These are phyloP conservation scores for Aspergillus ochraceus DNA, from an alignment of 2,329 filamentous ascomycete species.

Conservation along the genomic window DNA sequence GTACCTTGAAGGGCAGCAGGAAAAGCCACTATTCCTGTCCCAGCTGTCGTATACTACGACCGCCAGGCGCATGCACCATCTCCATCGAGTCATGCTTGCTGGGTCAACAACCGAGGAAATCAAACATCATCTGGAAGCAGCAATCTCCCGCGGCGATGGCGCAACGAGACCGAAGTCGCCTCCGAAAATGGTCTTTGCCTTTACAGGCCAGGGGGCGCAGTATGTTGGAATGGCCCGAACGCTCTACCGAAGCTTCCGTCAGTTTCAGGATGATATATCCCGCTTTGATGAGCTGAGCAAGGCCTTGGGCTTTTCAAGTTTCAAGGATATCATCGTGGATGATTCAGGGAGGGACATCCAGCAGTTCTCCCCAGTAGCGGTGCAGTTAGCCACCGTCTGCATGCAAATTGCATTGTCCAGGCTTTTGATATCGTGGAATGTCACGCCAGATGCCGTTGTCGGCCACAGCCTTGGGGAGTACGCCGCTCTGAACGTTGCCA, in stretches of 20 bases:
- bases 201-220: constrained; percentile 38
- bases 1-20: not conserved
- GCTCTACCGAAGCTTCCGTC: constrained; percentile 27
- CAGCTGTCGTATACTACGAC: constrained; percentile 68
- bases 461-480: constrained; percentile 45
- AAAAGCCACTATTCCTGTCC: constrained; percentile 14
- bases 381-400: constrained; percentile 40
- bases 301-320: constrained; percentile 24
- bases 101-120: constrained; percentile 17
- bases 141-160: not conserved
- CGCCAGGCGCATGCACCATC: constrained; percentile 52
- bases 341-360: constrained; percentile 40
- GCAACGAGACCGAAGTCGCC: constrained; percentile 36
- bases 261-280: constrained; percentile 24
- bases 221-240: constrained; percentile 29
- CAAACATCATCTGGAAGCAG: not conserved
- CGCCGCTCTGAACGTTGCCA: constrained; percentile 34
- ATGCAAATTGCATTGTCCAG: constrained; percentile 42
- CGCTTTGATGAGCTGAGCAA: constrained; percentile 23
- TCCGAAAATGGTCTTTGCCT: constrained; percentile 35
- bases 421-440: constrained; percentile 31
- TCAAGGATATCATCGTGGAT: constrained; percentile 21
- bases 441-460: constrained; percentile 55
- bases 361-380: constrained; percentile 11
- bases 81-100: constrained; percentile 26